Base-by-base conservation (phyloP, 1,284 basidiomycete species). In the Cutaneotrichosporon sp. region DNA sequence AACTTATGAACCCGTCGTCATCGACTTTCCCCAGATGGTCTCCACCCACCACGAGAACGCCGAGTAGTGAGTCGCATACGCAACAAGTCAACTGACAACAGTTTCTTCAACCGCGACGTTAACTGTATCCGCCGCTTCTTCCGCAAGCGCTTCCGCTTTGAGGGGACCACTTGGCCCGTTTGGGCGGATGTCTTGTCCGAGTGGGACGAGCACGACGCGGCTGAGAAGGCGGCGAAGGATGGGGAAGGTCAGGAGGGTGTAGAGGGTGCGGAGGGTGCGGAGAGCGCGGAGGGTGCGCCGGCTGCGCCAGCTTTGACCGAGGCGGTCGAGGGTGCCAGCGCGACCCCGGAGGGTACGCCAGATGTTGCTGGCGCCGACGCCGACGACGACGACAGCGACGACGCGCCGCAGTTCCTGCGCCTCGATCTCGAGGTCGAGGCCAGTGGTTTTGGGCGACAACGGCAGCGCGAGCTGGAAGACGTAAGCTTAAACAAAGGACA, bases 11-110 rank as follows among this genome's bases (percentile, higher is more conserved):
- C 89, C 94, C 5, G 78, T 97, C 50, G 84, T 99, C 34, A 98
- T 99, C 64, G 96, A 99, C 77, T 99, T 99, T 70, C 94, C 94
- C 2, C 94, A 99, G 77, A 97, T 98, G 94, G 90, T 98, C 73
- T 92, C 88, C 79, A 94, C 90, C 35, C 88, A 92, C 46, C 94
- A 99, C 68, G 83, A 85, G 66, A 97, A 99, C 73, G 96, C 94
- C 10, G 94, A 97, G 78, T 96, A 87, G 90, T 93, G 65, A 75
- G 86, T 76, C 30, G 2, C 3, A 0, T 4, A 33, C 7, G 20
- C 13, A 30, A 30, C 14, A 21, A 38, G 52, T 17, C 18, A 3
- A 20, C 54, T 36, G 21, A 56, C 48, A 12, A 36, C 65, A 94
- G 92, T 87, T 98, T 96, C 77, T 99, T 99, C 76, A 91, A 97